A percentile compares a stretch with the other conserved stretches of the same genome.
These are phyloP conservation scores for Circinella umbellata DNA, from an alignment of 371 early-diverging fungal species.

Conservation along the genomic window DNA sequence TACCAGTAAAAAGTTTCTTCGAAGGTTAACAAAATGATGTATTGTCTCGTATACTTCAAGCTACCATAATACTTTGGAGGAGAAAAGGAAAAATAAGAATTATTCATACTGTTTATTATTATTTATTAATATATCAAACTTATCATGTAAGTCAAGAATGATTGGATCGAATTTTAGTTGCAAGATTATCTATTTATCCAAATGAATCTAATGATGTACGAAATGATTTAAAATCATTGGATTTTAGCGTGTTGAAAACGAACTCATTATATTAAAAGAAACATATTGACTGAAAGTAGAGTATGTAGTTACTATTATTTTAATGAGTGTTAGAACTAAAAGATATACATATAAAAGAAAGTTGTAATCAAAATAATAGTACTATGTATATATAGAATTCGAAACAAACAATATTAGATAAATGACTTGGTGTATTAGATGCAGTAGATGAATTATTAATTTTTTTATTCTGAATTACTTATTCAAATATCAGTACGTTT, in stretches of 20 bases:
- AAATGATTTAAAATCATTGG: constrained; percentile 40
- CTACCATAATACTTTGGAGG: constrained; percentile 47
- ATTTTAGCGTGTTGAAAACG: constrained; percentile 80
- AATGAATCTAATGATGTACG: constrained; percentile 50
- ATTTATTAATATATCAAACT: constrained; percentile 39
- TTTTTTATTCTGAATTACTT: constrained; percentile 86
- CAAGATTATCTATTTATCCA: constrained; percentile 74
- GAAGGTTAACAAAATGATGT: constrained; percentile 89
- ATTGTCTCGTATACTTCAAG: constrained; percentile 77
- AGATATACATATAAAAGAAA: not conserved
- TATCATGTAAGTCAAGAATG: constrained; percentile 53
- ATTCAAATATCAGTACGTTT: constrained; percentile 88
- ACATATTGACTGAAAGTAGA: constrained; percentile 53
- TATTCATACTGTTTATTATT: too few relatives aligned
- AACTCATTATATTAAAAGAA: constrained; percentile 55
- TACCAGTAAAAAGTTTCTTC: constrained; percentile 65
- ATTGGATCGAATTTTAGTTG: constrained; percentile 79
- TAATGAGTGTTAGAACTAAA: not conserved
- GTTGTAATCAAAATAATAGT: not conserved
- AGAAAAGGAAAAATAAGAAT: not conserved
- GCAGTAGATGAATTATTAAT: constrained; percentile 58
- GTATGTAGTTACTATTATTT: constrained; percentile 23
- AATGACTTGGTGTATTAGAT: constrained; percentile 66
- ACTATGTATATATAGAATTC: constrained; percentile 42
- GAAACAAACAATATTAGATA: constrained; percentile 56